These are phyloP conservation scores for Sutorius australiensis DNA, from an alignment of 768 basidiomycete species.

Conservation along the genomic window DNA sequence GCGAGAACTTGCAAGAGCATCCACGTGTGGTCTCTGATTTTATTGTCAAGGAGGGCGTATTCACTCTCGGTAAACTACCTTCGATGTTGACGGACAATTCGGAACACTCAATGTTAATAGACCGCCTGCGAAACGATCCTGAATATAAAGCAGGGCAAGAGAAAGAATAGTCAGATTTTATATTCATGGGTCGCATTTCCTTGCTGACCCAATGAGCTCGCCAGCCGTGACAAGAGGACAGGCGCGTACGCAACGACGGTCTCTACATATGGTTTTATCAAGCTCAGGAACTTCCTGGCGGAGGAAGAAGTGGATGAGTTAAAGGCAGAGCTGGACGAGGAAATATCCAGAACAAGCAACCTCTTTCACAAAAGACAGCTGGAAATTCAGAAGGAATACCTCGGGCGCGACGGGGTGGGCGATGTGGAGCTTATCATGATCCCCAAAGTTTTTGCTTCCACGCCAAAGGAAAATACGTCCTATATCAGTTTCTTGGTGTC, in stretches of 20 bases:
- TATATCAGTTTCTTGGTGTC: conserved; percentile 11
- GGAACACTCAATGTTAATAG: neutral
- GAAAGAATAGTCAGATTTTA: conserved; percentile 13
- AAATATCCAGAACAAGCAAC: conserved; percentile 2
- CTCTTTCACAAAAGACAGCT: conserved; percentile 13
- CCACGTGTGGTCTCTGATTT: conserved; percentile 10
- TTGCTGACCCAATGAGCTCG: neutral
- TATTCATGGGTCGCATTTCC: neutral
- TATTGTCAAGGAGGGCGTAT: conserved; percentile 10
- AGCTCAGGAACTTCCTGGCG: conserved; percentile 13
- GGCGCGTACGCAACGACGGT: conserved; percentile 15
- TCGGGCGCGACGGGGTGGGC: conserved; percentile 5
- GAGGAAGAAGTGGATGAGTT: conserved; percentile 10
- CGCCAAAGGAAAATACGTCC: conserved; percentile 6
- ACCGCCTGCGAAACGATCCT: conserved; percentile 12
- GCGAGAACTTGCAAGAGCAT: conserved; percentile 21
- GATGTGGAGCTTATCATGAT: conserved; percentile 19
- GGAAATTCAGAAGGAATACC: conserved; percentile 8
- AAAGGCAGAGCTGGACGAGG: conserved; percentile 7
- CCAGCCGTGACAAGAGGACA: conserved; percentile 10
- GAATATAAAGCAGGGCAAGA: conserved; percentile 7
- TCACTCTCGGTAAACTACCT: conserved; percentile 11
- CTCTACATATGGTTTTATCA: conserved; percentile 18
- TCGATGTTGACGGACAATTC: neutral
- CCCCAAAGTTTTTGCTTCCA: conserved; percentile 9